Conservation (phyloP, 106 monocot genomes). For the Dactylorhiza incarnata region DNA sequence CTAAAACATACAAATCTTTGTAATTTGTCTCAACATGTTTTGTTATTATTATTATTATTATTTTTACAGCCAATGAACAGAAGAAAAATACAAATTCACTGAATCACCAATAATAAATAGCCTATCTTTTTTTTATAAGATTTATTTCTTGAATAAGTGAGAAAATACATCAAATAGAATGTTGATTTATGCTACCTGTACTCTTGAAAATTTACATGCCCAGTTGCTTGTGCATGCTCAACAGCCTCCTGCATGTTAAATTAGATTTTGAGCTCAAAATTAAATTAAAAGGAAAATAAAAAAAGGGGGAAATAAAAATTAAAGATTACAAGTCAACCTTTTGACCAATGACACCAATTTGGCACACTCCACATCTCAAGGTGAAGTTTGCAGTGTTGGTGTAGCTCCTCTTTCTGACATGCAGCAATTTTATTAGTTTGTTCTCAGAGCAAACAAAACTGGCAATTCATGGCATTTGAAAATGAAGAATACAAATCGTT, state of each 20-base stretch:
- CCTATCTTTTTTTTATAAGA: too few relatives aligned
- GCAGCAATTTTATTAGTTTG: not conserved
- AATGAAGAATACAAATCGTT: not conserved
- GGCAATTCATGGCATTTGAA: not conserved
- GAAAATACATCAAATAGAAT: not conserved
- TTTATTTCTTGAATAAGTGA: not conserved
- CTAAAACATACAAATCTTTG: too few relatives aligned
- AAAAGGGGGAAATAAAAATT: not conserved
- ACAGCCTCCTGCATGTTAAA: conserved; percentile 63
- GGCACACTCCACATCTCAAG: conserved; percentile 83
- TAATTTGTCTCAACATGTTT: not conserved
- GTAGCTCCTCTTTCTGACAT: conserved; percentile 66
- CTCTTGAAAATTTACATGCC: conserved; percentile 97
- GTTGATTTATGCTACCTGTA: conserved; percentile 29
- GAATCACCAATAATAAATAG: not conserved
- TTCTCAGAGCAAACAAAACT: not conserved
- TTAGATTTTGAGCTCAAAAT: not conserved
- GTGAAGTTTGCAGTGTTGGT: conserved; percentile 92
- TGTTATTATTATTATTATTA: not conserved
- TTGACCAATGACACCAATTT: conserved; percentile 73
- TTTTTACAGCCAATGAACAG: not conserved
- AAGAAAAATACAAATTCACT: not conserved
- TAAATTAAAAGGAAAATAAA: not conserved
- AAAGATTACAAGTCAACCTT: conserved; percentile 29
- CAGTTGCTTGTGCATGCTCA: conserved; percentile 90